Conservation (phyloP, 179 eudicot species). For the Dionaea muscipula region DNA sequence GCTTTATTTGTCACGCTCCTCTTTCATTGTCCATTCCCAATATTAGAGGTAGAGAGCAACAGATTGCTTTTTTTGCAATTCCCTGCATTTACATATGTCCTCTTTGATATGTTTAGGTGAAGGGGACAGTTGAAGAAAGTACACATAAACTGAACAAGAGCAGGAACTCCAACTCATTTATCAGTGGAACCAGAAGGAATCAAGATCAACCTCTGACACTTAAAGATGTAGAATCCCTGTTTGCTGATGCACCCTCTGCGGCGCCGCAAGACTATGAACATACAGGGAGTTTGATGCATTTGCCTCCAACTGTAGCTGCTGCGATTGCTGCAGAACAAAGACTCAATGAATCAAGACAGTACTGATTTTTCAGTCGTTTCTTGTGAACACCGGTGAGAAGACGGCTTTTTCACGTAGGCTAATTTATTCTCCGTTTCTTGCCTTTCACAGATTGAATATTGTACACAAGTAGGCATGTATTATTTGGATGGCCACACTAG, state of each 20-base stretch:
- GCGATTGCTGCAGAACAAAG: conserved; percentile 83
- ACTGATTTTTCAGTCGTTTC: too few relatives aligned
- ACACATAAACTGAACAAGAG: conserved; percentile 63
- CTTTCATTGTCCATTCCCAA: neutral
- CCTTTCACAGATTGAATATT: too few relatives aligned
- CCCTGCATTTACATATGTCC: neutral
- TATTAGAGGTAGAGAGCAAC: neutral
- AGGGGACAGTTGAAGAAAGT: conserved; percentile 92
- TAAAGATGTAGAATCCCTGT: conserved; percentile 68
- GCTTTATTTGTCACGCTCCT: too few relatives aligned
- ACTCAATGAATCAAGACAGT: conserved; percentile 23
- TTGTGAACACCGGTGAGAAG: too few relatives aligned
- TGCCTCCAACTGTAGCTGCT: conserved; percentile 79
- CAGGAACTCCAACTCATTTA: conserved; percentile 40
- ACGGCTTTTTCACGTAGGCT: too few relatives aligned
- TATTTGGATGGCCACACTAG: too few relatives aligned
- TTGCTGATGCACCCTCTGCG: conserved; percentile 27
- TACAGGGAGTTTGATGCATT: conserved; percentile 39
- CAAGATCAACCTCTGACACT: conserved; percentile 79
- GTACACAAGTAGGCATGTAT: too few relatives aligned
- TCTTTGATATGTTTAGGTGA: conserved; percentile 43
- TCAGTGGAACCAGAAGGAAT: conserved; percentile 73
- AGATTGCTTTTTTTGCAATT: neutral
- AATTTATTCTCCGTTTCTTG: too few relatives aligned
- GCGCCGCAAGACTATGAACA: conserved; percentile 16